phyloP scores from a whole-genome alignment of 2,329 filamentous ascomycete genomes.

The Metarhizium guizhouense region DNA sequence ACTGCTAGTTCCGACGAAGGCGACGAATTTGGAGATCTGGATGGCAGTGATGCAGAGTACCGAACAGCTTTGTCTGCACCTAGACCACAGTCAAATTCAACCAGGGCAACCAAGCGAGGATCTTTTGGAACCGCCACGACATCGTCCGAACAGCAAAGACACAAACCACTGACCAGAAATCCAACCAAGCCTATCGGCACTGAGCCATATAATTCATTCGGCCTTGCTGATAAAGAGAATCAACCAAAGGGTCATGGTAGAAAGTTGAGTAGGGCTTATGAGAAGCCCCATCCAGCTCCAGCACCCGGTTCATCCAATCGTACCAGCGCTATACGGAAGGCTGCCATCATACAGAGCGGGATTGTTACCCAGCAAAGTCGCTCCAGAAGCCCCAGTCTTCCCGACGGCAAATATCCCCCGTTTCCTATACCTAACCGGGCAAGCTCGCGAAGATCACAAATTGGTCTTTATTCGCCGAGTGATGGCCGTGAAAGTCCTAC shows the following conservation, averaged over 20 bases:
- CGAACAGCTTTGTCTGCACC: slow-evolving; percentile 58
- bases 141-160: slow-evolving; percentile 34
- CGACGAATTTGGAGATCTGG: slow-evolving; percentile 52
- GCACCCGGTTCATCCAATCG: slow-evolving; percentile 28
- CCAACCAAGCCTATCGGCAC: slow-evolving; percentile 26
- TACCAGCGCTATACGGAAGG: slow-evolving; percentile 61
- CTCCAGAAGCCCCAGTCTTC: slow-evolving; percentile 56
- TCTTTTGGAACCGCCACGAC: slow-evolving; percentile 28
- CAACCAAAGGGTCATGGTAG: slow-evolving; percentile 11
- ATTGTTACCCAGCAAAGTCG: slow-evolving; percentile 59
- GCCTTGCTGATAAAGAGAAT: slow-evolving; percentile 23
- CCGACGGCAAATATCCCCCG: slow-evolving; percentile 58
- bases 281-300: slow-evolving; percentile 26
- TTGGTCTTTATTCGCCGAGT: slow-evolving; percentile 54
- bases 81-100: slow-evolving; percentile 35
- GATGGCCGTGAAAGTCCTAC: slow-evolving; percentile 76
- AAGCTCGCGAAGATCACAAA: slow-evolving; percentile 69
- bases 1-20: slow-evolving; percentile 58
- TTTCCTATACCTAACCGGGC: slow-evolving; percentile 87
- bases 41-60: slow-evolving; percentile 59
- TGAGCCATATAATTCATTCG: slow-evolving; percentile 38
- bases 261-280: slow-evolving; percentile 26
- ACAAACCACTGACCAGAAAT: slow-evolving; percentile 16
- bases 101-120: slow-evolving; percentile 31
- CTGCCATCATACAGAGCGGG: slow-evolving; percentile 73